phyloP scores from a whole-genome alignment of 371 early-diverging fungal species.

The Mortierella sp. region DNA sequence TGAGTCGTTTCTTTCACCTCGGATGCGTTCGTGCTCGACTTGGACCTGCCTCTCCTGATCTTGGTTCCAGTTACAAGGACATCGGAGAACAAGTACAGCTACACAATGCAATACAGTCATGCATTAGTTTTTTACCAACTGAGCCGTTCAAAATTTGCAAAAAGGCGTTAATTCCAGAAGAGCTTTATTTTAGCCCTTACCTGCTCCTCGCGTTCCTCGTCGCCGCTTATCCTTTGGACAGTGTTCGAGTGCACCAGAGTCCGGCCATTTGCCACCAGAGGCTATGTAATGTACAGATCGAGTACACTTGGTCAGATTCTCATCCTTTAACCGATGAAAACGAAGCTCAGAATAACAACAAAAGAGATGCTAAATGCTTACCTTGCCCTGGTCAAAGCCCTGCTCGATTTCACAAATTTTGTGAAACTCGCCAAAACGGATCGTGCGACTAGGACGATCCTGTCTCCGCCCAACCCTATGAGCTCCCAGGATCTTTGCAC shows the following conservation, averaged over 20 bases:
- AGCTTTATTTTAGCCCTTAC: slow-evolving; percentile 10
- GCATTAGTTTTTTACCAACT: background rate
- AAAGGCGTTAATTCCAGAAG: no score
- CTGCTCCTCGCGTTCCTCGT: slow-evolving; percentile 37
- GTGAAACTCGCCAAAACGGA: slow-evolving; percentile 55
- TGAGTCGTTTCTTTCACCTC: background rate
- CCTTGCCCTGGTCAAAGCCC: slow-evolving; percentile 53
- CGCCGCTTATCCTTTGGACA: slow-evolving; percentile 23
- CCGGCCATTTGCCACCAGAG: slow-evolving; percentile 51
- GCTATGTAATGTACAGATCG: slow-evolving; percentile 8
- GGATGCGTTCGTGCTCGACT: background rate
- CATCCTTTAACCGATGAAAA: background rate
- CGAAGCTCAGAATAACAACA: background rate
- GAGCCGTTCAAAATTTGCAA: no score
- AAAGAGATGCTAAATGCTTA: background rate
- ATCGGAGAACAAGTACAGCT: slow-evolving; percentile 53
- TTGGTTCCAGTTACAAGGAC: slow-evolving; percentile 52
- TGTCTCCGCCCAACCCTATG: slow-evolving; percentile 47
- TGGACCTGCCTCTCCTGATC: slow-evolving; percentile 12
- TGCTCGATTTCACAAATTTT: slow-evolving; percentile 57
- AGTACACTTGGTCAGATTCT: background rate
- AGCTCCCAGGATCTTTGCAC: slow-evolving; percentile 46
- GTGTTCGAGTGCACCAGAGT: slow-evolving; percentile 28
- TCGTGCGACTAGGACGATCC: slow-evolving; percentile 44
- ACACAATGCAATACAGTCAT: background rate